Conservation (phyloP, 148 eudicot species). For the Fagopyrum esculentum region DNA sequence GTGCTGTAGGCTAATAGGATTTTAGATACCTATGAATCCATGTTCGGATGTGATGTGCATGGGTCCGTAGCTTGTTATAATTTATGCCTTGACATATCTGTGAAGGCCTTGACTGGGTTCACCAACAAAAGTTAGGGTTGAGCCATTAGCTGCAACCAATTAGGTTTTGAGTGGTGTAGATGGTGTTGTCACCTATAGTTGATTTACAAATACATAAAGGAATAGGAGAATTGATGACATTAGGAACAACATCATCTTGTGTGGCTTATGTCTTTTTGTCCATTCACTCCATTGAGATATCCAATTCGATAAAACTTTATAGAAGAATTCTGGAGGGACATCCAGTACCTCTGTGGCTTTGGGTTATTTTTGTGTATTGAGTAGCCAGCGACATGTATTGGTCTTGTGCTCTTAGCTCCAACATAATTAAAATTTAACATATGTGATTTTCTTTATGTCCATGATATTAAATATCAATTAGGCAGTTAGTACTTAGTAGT, state of each 20-base stretch:
- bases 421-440: not conserved
- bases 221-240: not conserved
- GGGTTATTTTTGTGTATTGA: not conserved
- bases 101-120: not conserved
- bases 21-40: no score
- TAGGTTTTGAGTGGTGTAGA: no score
- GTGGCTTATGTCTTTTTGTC: not conserved
- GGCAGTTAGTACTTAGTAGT: not conserved
- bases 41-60: not conserved
- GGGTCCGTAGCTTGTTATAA: not conserved
- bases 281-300: not conserved
- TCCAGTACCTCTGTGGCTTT: not conserved
- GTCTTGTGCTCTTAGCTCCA: not conserved
- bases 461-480: not conserved
- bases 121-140: not conserved
- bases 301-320: not conserved
- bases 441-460: not conserved
- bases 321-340: not conserved
- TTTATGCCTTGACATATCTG: not conserved
- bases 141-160: not conserved
- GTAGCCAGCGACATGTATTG: not conserved
- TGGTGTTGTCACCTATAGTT: not conserved
- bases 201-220: not conserved
- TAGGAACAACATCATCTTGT: not conserved
- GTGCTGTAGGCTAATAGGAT: no score